phyloP scores from a whole-genome alignment of 192 early-diverging fungal species.

The Podila minutissima region DNA sequence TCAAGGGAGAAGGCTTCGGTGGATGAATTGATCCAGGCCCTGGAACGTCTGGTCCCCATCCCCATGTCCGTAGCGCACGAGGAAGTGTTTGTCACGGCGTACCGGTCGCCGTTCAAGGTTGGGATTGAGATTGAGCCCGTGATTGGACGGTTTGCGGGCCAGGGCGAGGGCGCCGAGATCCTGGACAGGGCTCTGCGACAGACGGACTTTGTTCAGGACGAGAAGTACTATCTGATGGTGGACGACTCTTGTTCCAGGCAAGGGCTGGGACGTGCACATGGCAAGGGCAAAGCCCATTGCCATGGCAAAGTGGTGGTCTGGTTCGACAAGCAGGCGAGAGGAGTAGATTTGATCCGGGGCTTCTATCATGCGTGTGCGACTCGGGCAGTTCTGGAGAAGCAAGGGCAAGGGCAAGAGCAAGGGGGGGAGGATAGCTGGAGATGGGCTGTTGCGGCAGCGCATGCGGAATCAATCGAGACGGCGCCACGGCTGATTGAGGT shows the following conservation, averaged over 20 bases:
- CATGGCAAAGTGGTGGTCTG: constrained; percentile 59
- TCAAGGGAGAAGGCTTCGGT: background rate
- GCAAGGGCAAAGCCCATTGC: background rate
- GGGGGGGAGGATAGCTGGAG: constrained; percentile 15
- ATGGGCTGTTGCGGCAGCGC: constrained; percentile 34
- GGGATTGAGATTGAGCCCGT: constrained; percentile 61
- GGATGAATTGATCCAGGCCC: background rate
- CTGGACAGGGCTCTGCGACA: constrained; percentile 41
- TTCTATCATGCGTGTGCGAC: constrained; percentile 71
- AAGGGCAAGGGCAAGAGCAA: background rate
- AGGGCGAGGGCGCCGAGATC: constrained; percentile 8
- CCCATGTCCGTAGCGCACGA: constrained; percentile 48
- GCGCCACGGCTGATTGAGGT: constrained; percentile 42
- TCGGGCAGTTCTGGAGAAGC: constrained; percentile 38
- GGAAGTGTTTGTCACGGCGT: constrained; percentile 61
- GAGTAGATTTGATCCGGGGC: constrained; percentile 65
- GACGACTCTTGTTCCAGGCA: constrained; percentile 10
- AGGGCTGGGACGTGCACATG: too few species aligned
- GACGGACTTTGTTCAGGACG: constrained; percentile 32
- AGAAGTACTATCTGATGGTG: constrained; percentile 50
- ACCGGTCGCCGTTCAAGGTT: constrained; percentile 54
- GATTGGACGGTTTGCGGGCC: constrained; percentile 31
- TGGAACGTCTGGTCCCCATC: constrained; percentile 27
- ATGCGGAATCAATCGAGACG: constrained; percentile 47
- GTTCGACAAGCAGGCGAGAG: constrained; percentile 61